phyloP scores from a whole-genome alignment of 768 basidiomycete genomes.

The Lentinula sp. region DNA sequence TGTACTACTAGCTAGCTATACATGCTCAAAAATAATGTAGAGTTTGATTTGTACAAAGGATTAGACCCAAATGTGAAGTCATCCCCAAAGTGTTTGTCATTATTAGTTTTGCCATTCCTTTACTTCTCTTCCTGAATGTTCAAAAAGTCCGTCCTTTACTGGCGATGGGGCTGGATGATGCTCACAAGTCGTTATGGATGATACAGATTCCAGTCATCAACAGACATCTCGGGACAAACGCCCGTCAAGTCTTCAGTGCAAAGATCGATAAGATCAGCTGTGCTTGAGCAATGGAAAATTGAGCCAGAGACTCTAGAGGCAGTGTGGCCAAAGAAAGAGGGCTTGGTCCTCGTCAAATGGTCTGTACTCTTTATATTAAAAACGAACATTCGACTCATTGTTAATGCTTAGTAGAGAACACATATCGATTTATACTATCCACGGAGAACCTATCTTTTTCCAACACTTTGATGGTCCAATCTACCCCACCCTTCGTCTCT shows the following conservation, averaged over 20 bases:
- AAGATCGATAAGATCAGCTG: conserved; percentile 72
- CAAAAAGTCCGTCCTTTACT: conserved; percentile 51
- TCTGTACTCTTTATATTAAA: conserved; percentile 29
- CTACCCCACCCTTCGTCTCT: conserved; percentile 79
- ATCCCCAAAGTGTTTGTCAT: background rate
- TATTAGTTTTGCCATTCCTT: background rate
- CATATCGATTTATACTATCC: conserved; percentile 86
- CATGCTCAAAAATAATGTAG: conserved; percentile 33
- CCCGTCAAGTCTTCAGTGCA: conserved; percentile 93
- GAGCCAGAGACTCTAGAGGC: conserved; percentile 78
- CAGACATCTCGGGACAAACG: conserved; percentile 86
- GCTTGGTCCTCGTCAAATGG: conserved; percentile 92
- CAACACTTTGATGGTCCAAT: conserved; percentile 95
- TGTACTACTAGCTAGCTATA: conserved; percentile 32
- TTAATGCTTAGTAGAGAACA: conserved; percentile 77
- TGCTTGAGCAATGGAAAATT: conserved; percentile 82
- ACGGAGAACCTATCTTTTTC: conserved; percentile 86
- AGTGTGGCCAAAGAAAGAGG: conserved; percentile 99
- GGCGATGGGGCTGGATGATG: background rate
- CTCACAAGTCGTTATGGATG: background rate
- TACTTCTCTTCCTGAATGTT: conserved; percentile 41
- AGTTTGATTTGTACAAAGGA: background rate
- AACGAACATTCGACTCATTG: conserved; percentile 10
- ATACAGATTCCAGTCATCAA: conserved; percentile 59
- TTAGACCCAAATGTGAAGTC: too few relatives aligned